Evolutionary conservation across 176 grass and related monocot species (phyloP).

Genomic region (Oryza glaberrima): DNA sequence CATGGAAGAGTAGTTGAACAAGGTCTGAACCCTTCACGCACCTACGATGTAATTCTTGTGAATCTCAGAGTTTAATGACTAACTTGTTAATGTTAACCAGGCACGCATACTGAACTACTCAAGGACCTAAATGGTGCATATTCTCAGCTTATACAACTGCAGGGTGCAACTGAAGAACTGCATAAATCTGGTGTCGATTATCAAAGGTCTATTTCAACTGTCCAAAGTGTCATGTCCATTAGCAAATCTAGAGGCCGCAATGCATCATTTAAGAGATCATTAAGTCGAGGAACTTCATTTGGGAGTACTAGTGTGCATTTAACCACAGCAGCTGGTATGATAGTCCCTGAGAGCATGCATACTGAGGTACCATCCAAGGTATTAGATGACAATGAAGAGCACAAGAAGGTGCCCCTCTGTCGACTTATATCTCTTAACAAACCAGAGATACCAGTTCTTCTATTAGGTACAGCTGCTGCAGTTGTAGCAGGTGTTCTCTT

Average conservation of each 20-base stretch:
- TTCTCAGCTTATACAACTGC: slow-evolving; percentile 5
- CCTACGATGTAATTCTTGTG: not conserved
- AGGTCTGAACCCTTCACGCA: slow-evolving; percentile 5
- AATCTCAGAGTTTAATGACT: not conserved
- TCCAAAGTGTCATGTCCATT: slow-evolving; percentile 5
- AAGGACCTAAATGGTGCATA: slow-evolving; percentile 33
- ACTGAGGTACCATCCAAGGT: slow-evolving; percentile 28
- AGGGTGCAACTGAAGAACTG: slow-evolving; percentile 33
- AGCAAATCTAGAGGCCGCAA: not conserved
- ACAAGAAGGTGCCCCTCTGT: slow-evolving; percentile 38
- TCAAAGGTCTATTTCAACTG: slow-evolving; percentile 42
- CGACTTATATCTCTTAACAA: slow-evolving; percentile 56
- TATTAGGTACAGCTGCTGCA: slow-evolving; percentile 51
- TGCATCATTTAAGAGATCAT: not conserved
- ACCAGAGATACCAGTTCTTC: slow-evolving; percentile 50
- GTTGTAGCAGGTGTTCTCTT: slow-evolving; percentile 49
- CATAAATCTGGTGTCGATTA: not conserved
- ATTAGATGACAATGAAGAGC: slow-evolving; percentile 27
- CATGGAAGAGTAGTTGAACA: slow-evolving; percentile 36
- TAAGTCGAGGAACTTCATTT: slow-evolving; percentile 45
- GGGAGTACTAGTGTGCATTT: slow-evolving; percentile 39
- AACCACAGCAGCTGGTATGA: slow-evolving; percentile 23
- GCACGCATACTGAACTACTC: slow-evolving; percentile 46
- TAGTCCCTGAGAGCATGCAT: slow-evolving; percentile 13
- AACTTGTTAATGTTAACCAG: slow-evolving; percentile 41